Evolutionary conservation across 2,329 filamentous ascomycete genomes (phyloP).

Genomic region (Stagonosporopsis vannaccii): DNA sequence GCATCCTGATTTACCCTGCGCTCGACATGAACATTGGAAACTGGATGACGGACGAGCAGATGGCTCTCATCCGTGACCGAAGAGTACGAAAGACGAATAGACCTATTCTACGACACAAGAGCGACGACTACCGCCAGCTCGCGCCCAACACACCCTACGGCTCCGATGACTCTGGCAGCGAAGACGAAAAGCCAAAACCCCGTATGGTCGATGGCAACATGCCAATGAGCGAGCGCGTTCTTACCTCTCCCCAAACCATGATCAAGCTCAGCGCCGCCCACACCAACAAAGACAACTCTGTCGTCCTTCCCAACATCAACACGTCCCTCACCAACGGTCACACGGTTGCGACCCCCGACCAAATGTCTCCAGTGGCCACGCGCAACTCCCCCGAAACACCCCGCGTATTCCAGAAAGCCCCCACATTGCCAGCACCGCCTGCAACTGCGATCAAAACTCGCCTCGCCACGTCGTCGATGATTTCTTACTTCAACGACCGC

Average conservation of each 20-base stretch:
- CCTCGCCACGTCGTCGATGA: constrained; percentile 95
- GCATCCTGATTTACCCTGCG: constrained; percentile 87
- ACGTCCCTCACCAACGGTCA: constrained; percentile 32
- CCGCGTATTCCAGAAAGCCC: constrained; percentile 22
- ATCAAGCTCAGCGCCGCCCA: constrained; percentile 51
- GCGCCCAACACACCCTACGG: constrained; percentile 81
- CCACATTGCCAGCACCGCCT: constrained; percentile 46
- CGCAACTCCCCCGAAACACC: constrained; percentile 28
- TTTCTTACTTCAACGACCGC: constrained; percentile 96
- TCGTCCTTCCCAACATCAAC: constrained; percentile 27
- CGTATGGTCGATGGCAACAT: constrained; percentile 19
- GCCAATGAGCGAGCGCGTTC: constrained; percentile 33
- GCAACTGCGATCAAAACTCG: constrained; percentile 73
- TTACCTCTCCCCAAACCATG: constrained; percentile 45
- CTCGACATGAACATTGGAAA: constrained; percentile 97
- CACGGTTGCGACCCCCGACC: constrained; percentile 32
- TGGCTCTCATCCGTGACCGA: constrained; percentile 89
- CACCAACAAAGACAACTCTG: constrained; percentile 39
- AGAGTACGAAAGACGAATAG: constrained; percentile 79
- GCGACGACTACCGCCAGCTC: constrained; percentile 83
- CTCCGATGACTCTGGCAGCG: constrained; percentile 74
- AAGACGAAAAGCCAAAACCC: constrained; percentile 34
- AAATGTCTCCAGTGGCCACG: constrained; percentile 20
- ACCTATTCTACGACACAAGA: constrained; percentile 81
- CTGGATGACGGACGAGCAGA: constrained; percentile 99